These are phyloP conservation scores for Plenodomus biglobosus DNA, from an alignment of 2,329 filamentous ascomycete genomes.

Conservation along the genomic window DNA sequence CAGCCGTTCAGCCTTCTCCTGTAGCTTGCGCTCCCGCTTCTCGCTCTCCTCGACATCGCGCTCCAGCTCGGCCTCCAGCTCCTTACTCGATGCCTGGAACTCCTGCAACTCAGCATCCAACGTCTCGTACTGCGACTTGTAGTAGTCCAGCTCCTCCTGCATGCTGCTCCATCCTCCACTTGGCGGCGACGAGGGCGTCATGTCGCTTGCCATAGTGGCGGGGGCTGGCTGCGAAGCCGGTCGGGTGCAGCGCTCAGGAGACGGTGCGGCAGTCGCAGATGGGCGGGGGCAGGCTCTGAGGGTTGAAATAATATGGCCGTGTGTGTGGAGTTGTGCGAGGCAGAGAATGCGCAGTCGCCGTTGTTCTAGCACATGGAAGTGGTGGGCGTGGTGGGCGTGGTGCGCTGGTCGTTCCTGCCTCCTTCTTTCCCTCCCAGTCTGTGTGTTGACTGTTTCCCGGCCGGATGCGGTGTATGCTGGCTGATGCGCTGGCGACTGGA, in stretches of 20 bases:
- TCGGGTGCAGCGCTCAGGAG: conserved; percentile 27
- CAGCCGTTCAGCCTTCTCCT: conserved; percentile 82
- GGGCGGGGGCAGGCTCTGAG: conserved; percentile 18
- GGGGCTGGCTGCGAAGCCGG: conserved; percentile 14
- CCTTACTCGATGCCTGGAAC: conserved; percentile 90
- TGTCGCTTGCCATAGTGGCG: conserved; percentile 34
- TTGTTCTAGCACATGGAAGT: conserved; percentile 6
- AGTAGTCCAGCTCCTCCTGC: conserved; percentile 85
- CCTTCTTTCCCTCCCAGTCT: conserved; percentile 4
- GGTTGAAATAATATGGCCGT: conserved; percentile 9
- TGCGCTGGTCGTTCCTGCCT: conserved; percentile 14
- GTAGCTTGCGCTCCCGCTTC: conserved; percentile 81
- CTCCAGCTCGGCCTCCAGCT: conserved; percentile 91
- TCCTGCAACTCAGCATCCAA: conserved; percentile 89
- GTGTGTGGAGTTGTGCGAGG: not conserved
- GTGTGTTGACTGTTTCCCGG: conserved; percentile 31
- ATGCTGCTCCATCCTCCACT: conserved; percentile 38
- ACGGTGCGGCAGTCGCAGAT: conserved; percentile 21
- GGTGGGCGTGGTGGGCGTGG: conserved; percentile 9
- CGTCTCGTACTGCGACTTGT: conserved; percentile 93
- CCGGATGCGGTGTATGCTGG: conserved; percentile 20
- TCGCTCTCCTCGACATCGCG: conserved; percentile 95
- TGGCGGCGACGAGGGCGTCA: conserved; percentile 37
- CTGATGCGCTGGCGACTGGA: conserved; percentile 32
- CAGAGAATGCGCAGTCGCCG: conserved; percentile 8